Percentiles rank a stretch among this genome's conserved stretches.
phyloP scores from a whole-genome alignment of 306 rosid species.

The Begonia fuchsioides region DNA sequence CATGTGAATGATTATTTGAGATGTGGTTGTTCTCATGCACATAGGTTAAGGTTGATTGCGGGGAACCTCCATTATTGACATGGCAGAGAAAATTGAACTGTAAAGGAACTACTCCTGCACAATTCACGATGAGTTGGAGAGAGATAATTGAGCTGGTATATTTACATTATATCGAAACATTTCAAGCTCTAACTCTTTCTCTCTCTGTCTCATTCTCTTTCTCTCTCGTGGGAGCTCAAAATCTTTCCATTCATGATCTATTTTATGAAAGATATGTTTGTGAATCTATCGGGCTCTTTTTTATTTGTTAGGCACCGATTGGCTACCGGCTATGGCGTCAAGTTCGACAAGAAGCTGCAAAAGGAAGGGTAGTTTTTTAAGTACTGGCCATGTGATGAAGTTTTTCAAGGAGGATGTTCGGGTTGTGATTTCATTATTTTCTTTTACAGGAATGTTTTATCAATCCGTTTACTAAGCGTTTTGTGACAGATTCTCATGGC shows the following conservation, averaged over 20 bases:
- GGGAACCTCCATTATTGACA: conserved; percentile 44
- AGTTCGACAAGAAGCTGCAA: conserved; percentile 45
- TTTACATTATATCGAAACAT: background rate
- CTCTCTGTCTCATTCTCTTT: background rate
- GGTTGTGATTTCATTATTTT: conserved; percentile 11
- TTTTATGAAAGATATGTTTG: background rate
- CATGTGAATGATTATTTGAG: background rate
- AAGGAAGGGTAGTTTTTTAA: conserved; percentile 47
- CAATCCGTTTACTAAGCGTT: conserved; percentile 55
- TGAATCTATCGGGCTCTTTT: background rate
- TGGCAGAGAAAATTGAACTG: conserved; percentile 65
- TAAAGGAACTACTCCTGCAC: conserved; percentile 14
- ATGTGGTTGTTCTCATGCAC: conserved; percentile 3
- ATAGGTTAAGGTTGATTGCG: conserved; percentile 40
- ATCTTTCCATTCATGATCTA: background rate
- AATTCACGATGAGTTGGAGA: conserved; percentile 32
- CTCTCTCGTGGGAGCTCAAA: too few species aligned
- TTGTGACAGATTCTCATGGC: conserved; percentile 48
- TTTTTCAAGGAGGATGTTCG: conserved; percentile 4
- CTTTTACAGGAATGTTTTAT: conserved; percentile 26
- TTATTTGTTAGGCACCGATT: conserved; percentile 53
- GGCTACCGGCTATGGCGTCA: conserved; percentile 61
- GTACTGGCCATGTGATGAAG: conserved; percentile 10
- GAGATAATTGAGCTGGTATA: conserved; percentile 64
- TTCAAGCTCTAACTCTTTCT: background rate